Evolutionary conservation across 1,139 yeast species (phyloP), one percentile per base, ranked within the genome.

Genomic region (Hanseniaspora gamundiae): DNA sequence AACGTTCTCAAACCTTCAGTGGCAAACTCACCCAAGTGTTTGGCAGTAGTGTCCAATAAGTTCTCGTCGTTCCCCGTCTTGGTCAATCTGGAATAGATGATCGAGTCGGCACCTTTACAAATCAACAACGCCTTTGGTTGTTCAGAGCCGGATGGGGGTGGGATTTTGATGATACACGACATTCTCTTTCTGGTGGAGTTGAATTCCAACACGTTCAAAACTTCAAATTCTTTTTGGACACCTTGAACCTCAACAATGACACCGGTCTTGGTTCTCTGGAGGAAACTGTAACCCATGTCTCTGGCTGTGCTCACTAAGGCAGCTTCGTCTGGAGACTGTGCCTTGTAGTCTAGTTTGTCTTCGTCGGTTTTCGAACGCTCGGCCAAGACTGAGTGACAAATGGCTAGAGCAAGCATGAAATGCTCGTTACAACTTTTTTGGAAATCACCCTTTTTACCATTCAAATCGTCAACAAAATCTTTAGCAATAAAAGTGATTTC

Each of bases 261-360:
- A 39, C 87, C 83, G 41, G 74, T 73, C 58, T 88, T 80, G 3
- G 83, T 77, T 56, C 95, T 76, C 42, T 76, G 83, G 38, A 76
- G 67, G 60, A 91, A 84, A 9, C 84, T 78, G 60, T 82, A 82
- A 4, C 98, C 98, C 56, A 86, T 68, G 60, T 91, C 97, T 55
- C 95, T 74, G 0, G 98, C 97, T 24, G 94, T 91, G 8, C 84
- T 75, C 4, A 91, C 98, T 48, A 91, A 73, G 0, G 98, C 97
- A 35, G 95, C 93, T 64, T 91, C 98, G 66, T 91, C 98, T 1
- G 98, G 98, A n/a, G 95, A 83, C 62, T 91, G 97, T 0, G 98
- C 97, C 59, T 87, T 85, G 59, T 85, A 76, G 35, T 71, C 74
- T 43, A 80, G 63, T 39, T 67, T 69, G 0, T 76, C 78, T 22